A percentile compares a stretch with the other conserved stretches of the same genome.
Evolutionary conservation across 192 early-diverging fungal species (phyloP).

Genomic region (Piromyces finnis): DNA sequence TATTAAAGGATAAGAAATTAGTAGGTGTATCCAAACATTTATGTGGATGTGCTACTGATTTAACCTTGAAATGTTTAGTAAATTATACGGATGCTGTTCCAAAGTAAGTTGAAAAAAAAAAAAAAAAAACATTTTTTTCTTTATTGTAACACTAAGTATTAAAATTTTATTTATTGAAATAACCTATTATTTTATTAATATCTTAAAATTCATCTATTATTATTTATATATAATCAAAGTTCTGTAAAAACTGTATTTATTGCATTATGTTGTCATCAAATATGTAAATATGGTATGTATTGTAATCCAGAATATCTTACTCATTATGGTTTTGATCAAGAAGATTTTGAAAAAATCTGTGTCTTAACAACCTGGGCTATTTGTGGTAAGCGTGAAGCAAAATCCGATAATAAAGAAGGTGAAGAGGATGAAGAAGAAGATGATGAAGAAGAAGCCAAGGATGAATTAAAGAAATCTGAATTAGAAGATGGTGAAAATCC

Average conservation of each 20-base stretch:
- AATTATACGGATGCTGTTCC: conserved; percentile 11
- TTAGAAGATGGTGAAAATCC: conserved; percentile 11
- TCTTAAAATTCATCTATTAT: too few relatives aligned
- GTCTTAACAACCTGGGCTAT: conserved; percentile 66
- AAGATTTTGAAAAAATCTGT: conserved; percentile 41
- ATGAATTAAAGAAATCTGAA: not conserved
- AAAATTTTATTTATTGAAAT: too few relatives aligned
- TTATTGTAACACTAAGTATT: too few relatives aligned
- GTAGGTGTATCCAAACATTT: conserved; percentile 75
- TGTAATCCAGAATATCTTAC: conserved; percentile 42
- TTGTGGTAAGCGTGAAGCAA: conserved; percentile 17
- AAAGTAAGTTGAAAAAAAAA: conserved; percentile 2
- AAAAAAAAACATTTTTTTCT: too few relatives aligned
- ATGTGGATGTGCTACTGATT: conserved; percentile 77
- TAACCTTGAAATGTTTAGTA: conserved; percentile 55
- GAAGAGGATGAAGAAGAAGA: conserved; percentile 8
- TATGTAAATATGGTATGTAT: conserved; percentile 55
- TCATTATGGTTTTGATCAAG: conserved; percentile 19
- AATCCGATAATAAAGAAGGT: not conserved
- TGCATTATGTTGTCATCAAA: conserved; percentile 80
- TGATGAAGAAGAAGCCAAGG: not conserved
- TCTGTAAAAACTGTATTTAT: conserved; percentile 50
- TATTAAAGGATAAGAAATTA: conserved; percentile 23
- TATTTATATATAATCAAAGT: too few relatives aligned
- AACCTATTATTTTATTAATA: too few relatives aligned